Conservation (phyloP, 1,284 basidiomycete species). For the Cutaneotrichosporon dermatis region DNA sequence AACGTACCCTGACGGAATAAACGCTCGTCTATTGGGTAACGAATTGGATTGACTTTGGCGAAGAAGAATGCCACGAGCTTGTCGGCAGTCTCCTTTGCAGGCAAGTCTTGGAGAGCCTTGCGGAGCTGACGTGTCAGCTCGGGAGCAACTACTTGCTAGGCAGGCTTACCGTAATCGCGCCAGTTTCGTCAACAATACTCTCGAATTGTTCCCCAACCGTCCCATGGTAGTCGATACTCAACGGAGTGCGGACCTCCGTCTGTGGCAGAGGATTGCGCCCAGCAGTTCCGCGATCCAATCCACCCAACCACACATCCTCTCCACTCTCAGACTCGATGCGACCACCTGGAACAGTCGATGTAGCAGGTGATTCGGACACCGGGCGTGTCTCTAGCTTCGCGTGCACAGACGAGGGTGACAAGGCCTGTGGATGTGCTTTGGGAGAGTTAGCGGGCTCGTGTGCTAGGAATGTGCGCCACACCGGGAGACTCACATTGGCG, state of each 20-base stretch:
- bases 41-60: constrained; percentile 73
- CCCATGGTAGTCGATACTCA: constrained; percentile 31
- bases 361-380: background rate
- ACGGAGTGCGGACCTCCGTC: constrained; percentile 18
- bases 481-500: constrained; percentile 33
- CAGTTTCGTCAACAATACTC: constrained; percentile 76
- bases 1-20: constrained; percentile 59
- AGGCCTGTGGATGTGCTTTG: background rate
- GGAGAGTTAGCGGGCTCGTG: too few relatives aligned
- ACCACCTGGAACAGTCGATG: background rate
- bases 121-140: constrained; percentile 35
- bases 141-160: background rate
- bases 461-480: background rate
- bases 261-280: constrained; percentile 39
- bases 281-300: constrained; percentile 30
- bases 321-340: background rate
- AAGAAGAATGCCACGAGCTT: constrained; percentile 52
- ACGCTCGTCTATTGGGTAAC: constrained; percentile 80
- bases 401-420: constrained; percentile 24
- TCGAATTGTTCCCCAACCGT: constrained; percentile 45
- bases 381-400: background rate
- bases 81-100: constrained; percentile 63
- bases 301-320: constrained; percentile 21
- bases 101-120: constrained; percentile 74
- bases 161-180: background rate